Evolutionary conservation across 1,139 yeast species (phyloP).

Genomic region (Hanseniaspora uvarum): DNA sequence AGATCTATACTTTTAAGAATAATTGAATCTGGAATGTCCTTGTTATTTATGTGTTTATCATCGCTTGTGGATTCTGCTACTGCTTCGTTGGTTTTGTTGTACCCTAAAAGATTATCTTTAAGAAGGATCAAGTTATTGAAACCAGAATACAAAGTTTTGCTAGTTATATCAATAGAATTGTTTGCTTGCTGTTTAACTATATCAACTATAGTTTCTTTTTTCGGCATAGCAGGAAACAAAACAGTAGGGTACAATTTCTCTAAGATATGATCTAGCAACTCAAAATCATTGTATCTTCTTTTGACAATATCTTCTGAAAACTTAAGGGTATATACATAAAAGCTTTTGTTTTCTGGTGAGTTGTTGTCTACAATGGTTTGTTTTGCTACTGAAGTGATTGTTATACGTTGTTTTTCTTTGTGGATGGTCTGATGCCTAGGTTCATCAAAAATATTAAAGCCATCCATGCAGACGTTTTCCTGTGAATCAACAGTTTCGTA

Average conservation of each 20-base stretch:
- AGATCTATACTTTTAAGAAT: constrained; percentile 13
- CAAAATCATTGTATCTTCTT: constrained; percentile 87
- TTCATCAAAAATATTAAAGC: too few species aligned
- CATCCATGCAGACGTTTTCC: too few species aligned
- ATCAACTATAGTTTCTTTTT: constrained; percentile 49
- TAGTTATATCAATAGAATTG: constrained; percentile 11
- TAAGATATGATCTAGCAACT: constrained; percentile 60
- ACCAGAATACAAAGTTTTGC: constrained; percentile 9
- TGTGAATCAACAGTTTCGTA: too few species aligned
- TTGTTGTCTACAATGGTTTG: background rate
- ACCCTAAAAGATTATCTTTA: constrained; percentile 30
- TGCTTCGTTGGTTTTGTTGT: constrained; percentile 40
- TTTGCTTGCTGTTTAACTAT: constrained; percentile 16
- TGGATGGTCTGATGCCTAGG: background rate
- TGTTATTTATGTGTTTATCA: constrained; percentile 45
- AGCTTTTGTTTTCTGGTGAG: constrained; percentile 33
- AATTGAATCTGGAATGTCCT: constrained; percentile 28
- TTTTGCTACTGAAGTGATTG: background rate
- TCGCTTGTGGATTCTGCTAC: constrained; percentile 40
- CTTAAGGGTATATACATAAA: constrained; percentile 70
- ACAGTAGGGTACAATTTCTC: constrained; percentile 68
- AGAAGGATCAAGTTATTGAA: background rate
- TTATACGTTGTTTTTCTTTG: background rate
- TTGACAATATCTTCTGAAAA: constrained; percentile 51
- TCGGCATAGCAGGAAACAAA: constrained; percentile 90